phyloP scores from a whole-genome alignment of 2,329 filamentous ascomycete genomes.

The Colletotrichum trifolii region DNA sequence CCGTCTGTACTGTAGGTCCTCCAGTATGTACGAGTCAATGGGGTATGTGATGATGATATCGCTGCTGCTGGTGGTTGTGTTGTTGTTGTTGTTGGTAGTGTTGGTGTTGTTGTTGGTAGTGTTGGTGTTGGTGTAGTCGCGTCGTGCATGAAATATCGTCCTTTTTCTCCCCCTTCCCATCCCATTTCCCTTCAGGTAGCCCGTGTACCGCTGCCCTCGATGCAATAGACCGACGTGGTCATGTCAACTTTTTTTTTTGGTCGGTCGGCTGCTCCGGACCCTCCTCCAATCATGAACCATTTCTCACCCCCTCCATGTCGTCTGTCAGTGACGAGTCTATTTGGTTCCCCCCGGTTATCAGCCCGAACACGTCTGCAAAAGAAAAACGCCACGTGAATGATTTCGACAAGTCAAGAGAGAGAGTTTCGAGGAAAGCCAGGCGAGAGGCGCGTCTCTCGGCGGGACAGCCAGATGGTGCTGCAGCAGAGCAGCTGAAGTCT shows the following conservation, averaged over 20 bases:
- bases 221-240: conserved; percentile 1
- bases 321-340: conserved; percentile 30
- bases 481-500: neutral
- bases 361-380: conserved; percentile 20
- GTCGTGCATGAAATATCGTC: neutral
- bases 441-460: conserved; percentile 6
- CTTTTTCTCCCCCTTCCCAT: neutral
- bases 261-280: neutral
- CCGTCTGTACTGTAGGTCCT: conserved; percentile 19
- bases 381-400: conserved; percentile 33
- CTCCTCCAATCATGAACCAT: conserved; percentile 21
- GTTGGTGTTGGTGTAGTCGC: conserved; percentile 47
- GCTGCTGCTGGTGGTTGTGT: neutral
- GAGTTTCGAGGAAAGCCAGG: neutral
- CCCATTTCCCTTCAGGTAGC: neutral
- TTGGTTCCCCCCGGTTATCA: conserved; percentile 14
- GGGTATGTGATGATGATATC: conserved; percentile 21
- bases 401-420: conserved; percentile 20
- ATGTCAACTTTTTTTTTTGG: conserved; percentile 15
- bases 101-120: neutral
- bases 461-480: neutral
- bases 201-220: conserved; percentile 8
- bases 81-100: too few species aligned
- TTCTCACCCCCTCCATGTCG: conserved; percentile 14
- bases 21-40: conserved; percentile 26